These are phyloP conservation scores for Borovskyia barvae DNA, from an alignment of 208 protist genomes.

Conservation along the genomic window DNA sequence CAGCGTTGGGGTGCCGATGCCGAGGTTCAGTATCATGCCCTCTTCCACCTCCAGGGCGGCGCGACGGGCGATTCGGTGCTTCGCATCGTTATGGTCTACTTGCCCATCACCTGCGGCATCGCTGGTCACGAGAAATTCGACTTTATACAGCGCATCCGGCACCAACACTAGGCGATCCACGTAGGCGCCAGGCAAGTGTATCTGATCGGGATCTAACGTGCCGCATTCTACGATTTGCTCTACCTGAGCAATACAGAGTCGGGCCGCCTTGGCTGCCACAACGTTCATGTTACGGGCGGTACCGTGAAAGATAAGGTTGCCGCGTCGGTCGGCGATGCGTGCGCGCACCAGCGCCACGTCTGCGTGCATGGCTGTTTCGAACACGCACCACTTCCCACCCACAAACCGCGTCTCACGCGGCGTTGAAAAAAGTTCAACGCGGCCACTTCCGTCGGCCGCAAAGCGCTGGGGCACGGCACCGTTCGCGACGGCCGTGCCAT, in stretches of 20 bases:
- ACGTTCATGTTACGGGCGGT: constrained; percentile 94
- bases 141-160: constrained; percentile 20
- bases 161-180: constrained; percentile 87
- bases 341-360: constrained; percentile 93
- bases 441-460: constrained; percentile 60
- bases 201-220: constrained; percentile 84
- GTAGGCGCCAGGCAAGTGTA: constrained; percentile 94
- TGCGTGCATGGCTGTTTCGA: constrained; percentile 88
- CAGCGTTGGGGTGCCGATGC: constrained; percentile 96
- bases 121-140: constrained; percentile 29
- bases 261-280: constrained; percentile 68
- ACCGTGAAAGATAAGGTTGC: constrained; percentile 74
- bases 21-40: constrained; percentile 95
- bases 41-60: constrained; percentile 94
- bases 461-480: constrained; percentile 90
- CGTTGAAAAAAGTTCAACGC: constrained; percentile 50
- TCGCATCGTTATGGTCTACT: constrained; percentile 23
- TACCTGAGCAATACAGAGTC: constrained; percentile 92
- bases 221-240: constrained; percentile 93
- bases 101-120: not conserved
- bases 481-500: constrained; percentile 83
- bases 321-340: constrained; percentile 86
- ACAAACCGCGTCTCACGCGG: constrained; percentile 81
- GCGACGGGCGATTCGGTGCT: constrained; percentile 88
- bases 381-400: constrained; percentile 83